Base-by-base conservation (phyloP, 2,329 filamentous ascomycete genomes). In the Cladosporium sp. region DNA sequence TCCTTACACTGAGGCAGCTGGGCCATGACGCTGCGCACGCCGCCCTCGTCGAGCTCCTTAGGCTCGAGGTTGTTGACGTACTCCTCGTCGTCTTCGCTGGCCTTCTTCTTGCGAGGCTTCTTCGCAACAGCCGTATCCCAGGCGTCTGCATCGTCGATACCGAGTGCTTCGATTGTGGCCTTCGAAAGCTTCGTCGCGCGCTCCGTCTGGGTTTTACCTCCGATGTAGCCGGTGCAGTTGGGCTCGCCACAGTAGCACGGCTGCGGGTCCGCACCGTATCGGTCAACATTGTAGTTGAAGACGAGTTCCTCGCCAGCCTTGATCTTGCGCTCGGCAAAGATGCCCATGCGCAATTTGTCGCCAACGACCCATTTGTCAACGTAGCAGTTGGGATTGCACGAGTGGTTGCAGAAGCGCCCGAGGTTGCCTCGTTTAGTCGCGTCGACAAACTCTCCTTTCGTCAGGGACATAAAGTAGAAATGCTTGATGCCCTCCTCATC, bases 401-500 rank as follows among this genome's bases (percentile, higher is more conserved):
- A 97, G 70, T 98, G 93, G 66, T 98, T 98, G 80, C 93, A 98
- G 67, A 98, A 98, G 31, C 93, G 85, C 48, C 91, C 93, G 5
- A 98, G 80, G 61, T 97, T 97, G 46, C 93, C 93, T 69, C 89
- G 95, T 68, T 93, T 95, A 9, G 93, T 98, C 18, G 93, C 93
- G 72, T 98, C 93, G 54, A 98, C 90, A 66, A 97, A 98, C 70
- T 97, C 93, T 64, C 85, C 88, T 70, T 95, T 95, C 66, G 84
- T 95, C 57, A 98, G 83, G 28, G 93, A 97, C 93, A 98, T 98
- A 76, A 98, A 98, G 73, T 98, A 98, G 70, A 98, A 98, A 72
- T 98, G 93, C 70, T 95, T 95, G 78, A 98, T 96, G 56, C 91
- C 91, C 69, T 97, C 89, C 44, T 93, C 81, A 66, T 96, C 90